phyloP scores from a whole-genome alignment of 2,329 filamentous ascomycete species.

The Talaromyces funiculosus region DNA sequence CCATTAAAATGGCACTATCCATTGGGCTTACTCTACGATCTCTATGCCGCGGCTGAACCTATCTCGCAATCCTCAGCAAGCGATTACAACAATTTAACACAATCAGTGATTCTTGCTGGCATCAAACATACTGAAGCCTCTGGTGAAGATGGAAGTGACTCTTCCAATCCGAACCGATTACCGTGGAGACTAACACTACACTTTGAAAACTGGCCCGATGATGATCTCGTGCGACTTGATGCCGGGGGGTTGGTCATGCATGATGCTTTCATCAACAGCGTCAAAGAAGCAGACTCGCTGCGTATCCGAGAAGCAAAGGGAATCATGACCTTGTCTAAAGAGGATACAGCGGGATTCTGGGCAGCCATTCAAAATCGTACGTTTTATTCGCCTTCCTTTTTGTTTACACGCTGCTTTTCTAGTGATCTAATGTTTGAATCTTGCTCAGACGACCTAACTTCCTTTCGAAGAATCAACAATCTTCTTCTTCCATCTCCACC shows the following conservation, averaged over 20 bases:
- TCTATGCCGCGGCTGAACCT: slow-evolving; percentile 56
- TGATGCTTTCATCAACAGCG: slow-evolving; percentile 63
- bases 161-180: slow-evolving; percentile 27
- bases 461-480: slow-evolving; percentile 69
- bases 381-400: slow-evolving; percentile 20
- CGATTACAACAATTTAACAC: slow-evolving; percentile 14
- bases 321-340: slow-evolving; percentile 82
- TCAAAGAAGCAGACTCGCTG: slow-evolving; percentile 79
- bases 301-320: slow-evolving; percentile 82
- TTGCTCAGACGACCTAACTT: slow-evolving; percentile 59
- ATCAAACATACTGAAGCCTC: background rate
- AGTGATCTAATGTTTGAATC: background rate
- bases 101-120: slow-evolving; percentile 14
- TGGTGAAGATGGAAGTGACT: slow-evolving; percentile 17
- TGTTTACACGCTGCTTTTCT: background rate
- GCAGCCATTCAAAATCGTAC: slow-evolving; percentile 67
- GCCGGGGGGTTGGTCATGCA: slow-evolving; percentile 51
- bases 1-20: slow-evolving; percentile 69
- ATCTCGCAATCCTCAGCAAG: slow-evolving; percentile 25
- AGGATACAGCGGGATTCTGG: slow-evolving; percentile 79
- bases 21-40: slow-evolving; percentile 62
- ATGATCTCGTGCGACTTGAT: slow-evolving; percentile 55
- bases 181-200: slow-evolving; percentile 62
- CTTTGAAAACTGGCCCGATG: slow-evolving; percentile 53
- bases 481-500: slow-evolving; percentile 67